Percentiles rank a stretch among this genome's conserved stretches.
Evolutionary conservation across 2,329 filamentous ascomycete genomes (phyloP).

Genomic region (Hyphodiscus sp.): DNA sequence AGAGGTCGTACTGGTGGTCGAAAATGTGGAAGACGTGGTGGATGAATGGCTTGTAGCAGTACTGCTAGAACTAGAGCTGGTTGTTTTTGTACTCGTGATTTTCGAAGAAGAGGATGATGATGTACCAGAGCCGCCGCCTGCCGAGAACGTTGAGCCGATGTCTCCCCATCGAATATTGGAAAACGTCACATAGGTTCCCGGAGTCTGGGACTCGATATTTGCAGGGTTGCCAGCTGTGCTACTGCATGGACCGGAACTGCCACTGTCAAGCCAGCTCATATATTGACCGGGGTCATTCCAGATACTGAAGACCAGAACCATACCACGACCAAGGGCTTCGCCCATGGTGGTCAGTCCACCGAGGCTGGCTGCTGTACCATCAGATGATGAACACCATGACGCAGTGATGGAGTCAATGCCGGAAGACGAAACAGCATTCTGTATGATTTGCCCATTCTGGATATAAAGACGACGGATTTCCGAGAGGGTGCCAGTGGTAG

Average conservation of each 20-base stretch:
- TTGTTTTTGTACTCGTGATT: no score
- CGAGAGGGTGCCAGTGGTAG: constrained; percentile 41
- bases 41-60: no score
- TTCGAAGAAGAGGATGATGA: no score
- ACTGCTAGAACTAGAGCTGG: no score
- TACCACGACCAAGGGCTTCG: constrained; percentile 42
- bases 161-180: constrained; percentile 54
- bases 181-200: constrained; percentile 46
- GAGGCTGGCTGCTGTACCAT: constrained; percentile 43
- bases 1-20: background rate
- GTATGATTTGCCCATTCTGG: constrained; percentile 45
- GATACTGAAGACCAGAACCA: constrained; percentile 56
- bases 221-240: constrained; percentile 44
- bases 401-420: constrained; percentile 48
- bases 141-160: constrained; percentile 43
- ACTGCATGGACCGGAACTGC: constrained; percentile 46
- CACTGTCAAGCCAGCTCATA: constrained; percentile 62
- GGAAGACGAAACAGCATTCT: constrained; percentile 38
- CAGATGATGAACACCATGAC: constrained; percentile 27
- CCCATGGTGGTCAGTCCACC: constrained; percentile 52
- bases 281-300: constrained; percentile 49
- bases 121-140: no score
- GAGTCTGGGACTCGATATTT: constrained; percentile 40
- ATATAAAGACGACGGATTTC: constrained; percentile 50
- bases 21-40: background rate